Evolutionary conservation across 179 eudicot genomes (phyloP), one percentile per base, ranked within the genome.

Genomic region (Amaranthus tricolor): DNA sequence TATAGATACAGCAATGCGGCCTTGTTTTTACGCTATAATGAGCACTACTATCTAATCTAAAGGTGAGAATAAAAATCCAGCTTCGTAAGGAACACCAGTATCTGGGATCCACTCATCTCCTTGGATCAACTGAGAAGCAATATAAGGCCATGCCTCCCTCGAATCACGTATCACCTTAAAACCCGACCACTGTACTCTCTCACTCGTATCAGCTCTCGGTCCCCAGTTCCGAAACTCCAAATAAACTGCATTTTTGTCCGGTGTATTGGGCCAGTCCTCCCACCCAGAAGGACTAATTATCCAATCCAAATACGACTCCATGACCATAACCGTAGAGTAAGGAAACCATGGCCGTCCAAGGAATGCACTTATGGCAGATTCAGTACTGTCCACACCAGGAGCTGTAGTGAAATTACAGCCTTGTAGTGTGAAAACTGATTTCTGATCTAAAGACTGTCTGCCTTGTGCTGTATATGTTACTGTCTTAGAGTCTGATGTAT

Each of bases 21-120:
- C 31, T 24, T 24, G 31, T 24, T 24, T 24, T 24, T 24, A 24
- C 31, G 1, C 31, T 24, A 24, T 24, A 1, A 24, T 31, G 40
- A 31, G 2, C 40, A 31, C 2, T 31, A 31, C 2, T 31, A 2
- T 31, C 40, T 31, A 31, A 31, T 31, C 21, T 58, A 31, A 61
- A 13, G 50, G 15, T 62, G 47, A 17, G 31, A 70, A 58, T 9
- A 78, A 47, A 73, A 78, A 82, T 13, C 70, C 77, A 67, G 74
- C 55, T 40, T 70, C 75, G 54, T 78, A 82, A 0, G 85, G 82
- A 5, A 79, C 75, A 31, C 82, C 79, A 6, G 82, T 74, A 49
- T 47, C n/a, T 6, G 82, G 82, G 14, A 82, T 82, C 85, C 85
- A 76, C 51, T 71, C 71, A 75, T 78, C 77, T 2, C 85, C 85